Evolutionary conservation across 768 basidiomycete genomes (phyloP).

Genomic region (Xanthoconium stramineum): DNA sequence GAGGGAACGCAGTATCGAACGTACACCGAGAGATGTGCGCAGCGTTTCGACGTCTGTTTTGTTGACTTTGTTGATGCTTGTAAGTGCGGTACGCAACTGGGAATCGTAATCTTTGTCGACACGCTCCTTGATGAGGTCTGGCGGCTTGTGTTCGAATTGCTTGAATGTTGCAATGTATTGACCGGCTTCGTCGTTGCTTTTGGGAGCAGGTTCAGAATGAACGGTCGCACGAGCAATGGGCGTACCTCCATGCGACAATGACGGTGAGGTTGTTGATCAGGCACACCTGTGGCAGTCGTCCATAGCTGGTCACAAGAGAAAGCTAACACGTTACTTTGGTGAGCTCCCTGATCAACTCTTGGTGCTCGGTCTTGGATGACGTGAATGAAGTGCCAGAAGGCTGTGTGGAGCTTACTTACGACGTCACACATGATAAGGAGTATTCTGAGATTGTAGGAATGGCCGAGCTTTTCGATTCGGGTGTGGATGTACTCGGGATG

Average conservation of each 20-base stretch:
- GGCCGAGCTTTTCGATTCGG: constrained; percentile 83
- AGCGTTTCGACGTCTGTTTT: constrained; percentile 97
- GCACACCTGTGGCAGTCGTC: constrained; percentile 51
- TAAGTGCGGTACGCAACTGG: constrained; percentile 77
- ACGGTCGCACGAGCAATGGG: constrained; percentile 19
- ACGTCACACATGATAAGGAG: constrained; percentile 90
- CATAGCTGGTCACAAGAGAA: constrained; percentile 1
- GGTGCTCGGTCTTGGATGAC: constrained; percentile 72
- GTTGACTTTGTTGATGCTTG: constrained; percentile 90
- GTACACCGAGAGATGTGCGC: constrained; percentile 85
- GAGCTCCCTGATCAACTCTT: constrained; percentile 86
- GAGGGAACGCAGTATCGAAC: constrained; percentile 25
- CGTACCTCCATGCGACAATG: constrained; percentile 86
- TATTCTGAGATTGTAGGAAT: constrained; percentile 78
- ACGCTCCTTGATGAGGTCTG: constrained; percentile 92
- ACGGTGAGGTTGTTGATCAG: constrained; percentile 92
- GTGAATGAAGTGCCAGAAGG: background rate
- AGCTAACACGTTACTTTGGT: constrained; percentile 59
- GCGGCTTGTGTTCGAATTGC: constrained; percentile 89
- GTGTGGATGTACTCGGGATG: constrained; percentile 96
- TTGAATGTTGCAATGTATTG: constrained; percentile 91
- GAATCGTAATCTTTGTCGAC: constrained; percentile 86
- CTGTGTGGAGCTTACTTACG: constrained; percentile 46
- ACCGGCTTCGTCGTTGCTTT: constrained; percentile 86
- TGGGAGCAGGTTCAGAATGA: background rate